Conservation (phyloP, 768 basidiomycete species). For the Suillus weaverae region DNA sequence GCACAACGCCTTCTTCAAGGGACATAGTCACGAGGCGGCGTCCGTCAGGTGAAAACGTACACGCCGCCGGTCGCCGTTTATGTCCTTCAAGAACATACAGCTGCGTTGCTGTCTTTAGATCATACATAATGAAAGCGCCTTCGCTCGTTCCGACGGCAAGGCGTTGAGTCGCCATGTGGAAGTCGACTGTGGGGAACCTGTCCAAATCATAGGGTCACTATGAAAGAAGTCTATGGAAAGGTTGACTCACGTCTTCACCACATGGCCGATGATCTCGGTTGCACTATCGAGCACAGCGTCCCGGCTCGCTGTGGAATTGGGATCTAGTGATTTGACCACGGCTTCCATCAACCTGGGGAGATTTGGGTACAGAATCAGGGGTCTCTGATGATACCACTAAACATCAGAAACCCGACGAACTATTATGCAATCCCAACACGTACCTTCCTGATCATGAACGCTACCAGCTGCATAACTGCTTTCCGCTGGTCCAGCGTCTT, state of each 20-base stretch:
- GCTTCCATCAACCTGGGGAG: slow-evolving; percentile 89
- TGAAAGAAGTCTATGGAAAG: not conserved
- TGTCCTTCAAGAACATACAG: slow-evolving; percentile 95
- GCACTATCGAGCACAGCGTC: slow-evolving; percentile 90
- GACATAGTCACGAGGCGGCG: slow-evolving; percentile 85
- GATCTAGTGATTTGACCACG: slow-evolving; percentile 95
- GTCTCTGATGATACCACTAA: slow-evolving; percentile 52
- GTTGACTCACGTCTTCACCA: slow-evolving; percentile 81
- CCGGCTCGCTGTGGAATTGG: slow-evolving; percentile 70
- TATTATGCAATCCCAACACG: slow-evolving; percentile 4
- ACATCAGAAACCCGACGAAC: not conserved
- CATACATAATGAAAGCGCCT: slow-evolving; percentile 94
- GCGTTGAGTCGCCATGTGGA: slow-evolving; percentile 83
- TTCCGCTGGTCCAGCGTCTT: slow-evolving; percentile 75
- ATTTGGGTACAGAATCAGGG: slow-evolving; percentile 79
- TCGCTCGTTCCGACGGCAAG: slow-evolving; percentile 93
- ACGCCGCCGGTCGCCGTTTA: slow-evolving; percentile 74
- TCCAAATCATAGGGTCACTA: not conserved
- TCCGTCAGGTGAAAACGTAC: slow-evolving; percentile 93
- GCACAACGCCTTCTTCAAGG: slow-evolving; percentile 77
- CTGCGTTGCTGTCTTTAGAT: slow-evolving; percentile 92
- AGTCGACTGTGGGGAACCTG: slow-evolving; percentile 93
- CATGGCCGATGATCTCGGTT: slow-evolving; percentile 90
- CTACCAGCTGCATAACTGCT: slow-evolving; percentile 89
- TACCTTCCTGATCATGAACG: slow-evolving; percentile 90